These are phyloP conservation scores for Elymus sibiricus DNA, from an alignment of 176 grass and related monocot species.

Conservation along the genomic window DNA sequence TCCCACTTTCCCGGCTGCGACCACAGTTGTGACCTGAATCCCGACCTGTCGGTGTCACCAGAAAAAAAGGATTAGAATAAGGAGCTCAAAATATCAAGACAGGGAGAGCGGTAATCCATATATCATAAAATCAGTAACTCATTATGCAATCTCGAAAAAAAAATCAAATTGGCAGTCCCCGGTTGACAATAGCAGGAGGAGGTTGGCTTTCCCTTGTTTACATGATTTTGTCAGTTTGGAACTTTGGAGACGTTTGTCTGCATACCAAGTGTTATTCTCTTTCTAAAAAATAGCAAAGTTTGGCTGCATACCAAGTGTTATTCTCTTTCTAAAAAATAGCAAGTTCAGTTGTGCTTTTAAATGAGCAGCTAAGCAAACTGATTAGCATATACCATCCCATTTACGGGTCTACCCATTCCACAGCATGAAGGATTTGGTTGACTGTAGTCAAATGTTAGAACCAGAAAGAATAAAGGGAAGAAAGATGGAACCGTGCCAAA, in stretches of 20 bases:
- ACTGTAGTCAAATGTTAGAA: conserved; percentile 9
- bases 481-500: neutral
- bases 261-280: neutral
- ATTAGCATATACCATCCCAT: neutral
- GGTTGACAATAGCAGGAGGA: neutral
- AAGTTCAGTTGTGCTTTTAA: neutral
- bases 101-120: neutral
- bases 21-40: conserved; percentile 58
- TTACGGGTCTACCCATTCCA: neutral
- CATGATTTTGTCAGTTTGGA: neutral
- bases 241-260: neutral
- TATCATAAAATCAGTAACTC: neutral
- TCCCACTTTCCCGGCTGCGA: conserved; percentile 62
- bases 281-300: neutral
- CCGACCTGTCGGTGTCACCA: conserved; percentile 47
- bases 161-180: too few relatives aligned
- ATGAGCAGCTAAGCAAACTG: neutral
- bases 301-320: neutral
- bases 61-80: conserved; percentile 24
- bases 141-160: too few relatives aligned
- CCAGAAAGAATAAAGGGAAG: neutral
- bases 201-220: neutral
- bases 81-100: neutral
- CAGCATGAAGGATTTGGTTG: conserved; percentile 4
- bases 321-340: neutral